phyloP scores from a whole-genome alignment of 495 filamentous ascomycete genomes.

The Podospora appendiculata region DNA sequence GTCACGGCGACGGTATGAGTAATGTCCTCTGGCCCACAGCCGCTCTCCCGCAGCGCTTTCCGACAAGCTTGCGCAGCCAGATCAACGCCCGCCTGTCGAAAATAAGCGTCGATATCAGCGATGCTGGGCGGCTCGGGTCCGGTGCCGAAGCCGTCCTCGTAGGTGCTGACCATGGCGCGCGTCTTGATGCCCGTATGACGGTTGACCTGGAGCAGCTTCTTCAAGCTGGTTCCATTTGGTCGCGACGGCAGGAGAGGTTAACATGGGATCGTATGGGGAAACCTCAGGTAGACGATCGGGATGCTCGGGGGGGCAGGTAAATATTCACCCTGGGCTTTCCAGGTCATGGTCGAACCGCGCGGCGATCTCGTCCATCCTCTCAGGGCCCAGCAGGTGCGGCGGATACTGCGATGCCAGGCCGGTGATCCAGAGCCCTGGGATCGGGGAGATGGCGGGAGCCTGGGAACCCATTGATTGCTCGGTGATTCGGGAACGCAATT shows the following conservation, averaged over 20 bases:
- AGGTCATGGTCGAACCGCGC: background rate
- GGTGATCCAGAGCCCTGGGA: slow-evolving; percentile 21
- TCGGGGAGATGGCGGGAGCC: too few species aligned
- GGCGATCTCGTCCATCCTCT: background rate
- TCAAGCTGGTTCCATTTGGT: background rate
- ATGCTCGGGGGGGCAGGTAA: too few species aligned
- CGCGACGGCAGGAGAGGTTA: background rate
- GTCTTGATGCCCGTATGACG: background rate
- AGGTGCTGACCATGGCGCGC: background rate
- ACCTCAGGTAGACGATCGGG: background rate
- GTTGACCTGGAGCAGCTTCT: slow-evolving; percentile 1
- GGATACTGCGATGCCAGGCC: background rate
- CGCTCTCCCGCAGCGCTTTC: background rate
- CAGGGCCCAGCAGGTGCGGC: background rate
- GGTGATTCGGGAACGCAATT: too few species aligned
- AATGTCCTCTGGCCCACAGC: background rate
- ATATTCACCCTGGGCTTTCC: too few species aligned
- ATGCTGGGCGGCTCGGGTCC: background rate
- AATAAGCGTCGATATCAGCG: background rate
- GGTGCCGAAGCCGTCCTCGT: background rate
- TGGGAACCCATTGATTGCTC: too few species aligned
- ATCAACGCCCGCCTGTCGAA: background rate
- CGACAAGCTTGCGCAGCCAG: background rate
- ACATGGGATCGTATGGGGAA: background rate
- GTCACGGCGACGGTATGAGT: background rate